Percentiles rank a stretch among this genome's conserved stretches.
phyloP scores from a whole-genome alignment of 2,329 filamentous ascomycete species.

The Lomentospora prolificans region DNA sequence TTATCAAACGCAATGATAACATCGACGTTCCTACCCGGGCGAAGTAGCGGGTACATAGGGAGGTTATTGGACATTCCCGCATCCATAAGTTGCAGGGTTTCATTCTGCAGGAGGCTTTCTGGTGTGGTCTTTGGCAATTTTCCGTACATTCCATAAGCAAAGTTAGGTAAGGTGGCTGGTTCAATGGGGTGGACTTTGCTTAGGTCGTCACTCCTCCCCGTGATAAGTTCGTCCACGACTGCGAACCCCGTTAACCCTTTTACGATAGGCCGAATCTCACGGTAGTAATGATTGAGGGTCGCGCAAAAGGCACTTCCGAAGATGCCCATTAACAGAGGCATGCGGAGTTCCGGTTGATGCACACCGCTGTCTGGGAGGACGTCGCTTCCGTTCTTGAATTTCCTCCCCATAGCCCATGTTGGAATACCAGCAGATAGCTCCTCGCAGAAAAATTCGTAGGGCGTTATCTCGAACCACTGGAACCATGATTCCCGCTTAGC shows the following conservation, averaged over 20 bases:
- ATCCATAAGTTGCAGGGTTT: conserved; percentile 82
- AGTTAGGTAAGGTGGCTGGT: conserved; percentile 85
- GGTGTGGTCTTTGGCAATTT: conserved; percentile 69
- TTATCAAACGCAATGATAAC: conserved; percentile 89
- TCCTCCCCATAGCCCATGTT: conserved; percentile 83
- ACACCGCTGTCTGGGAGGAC: conserved; percentile 52
- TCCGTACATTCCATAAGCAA: conserved; percentile 68
- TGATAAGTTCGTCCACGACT: conserved; percentile 71
- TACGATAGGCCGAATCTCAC: conserved; percentile 77
- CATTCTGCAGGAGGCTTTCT: conserved; percentile 57
- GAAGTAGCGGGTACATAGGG: conserved; percentile 86
- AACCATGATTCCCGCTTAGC: conserved; percentile 70
- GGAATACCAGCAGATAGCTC: conserved; percentile 87
- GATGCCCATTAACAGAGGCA: conserved; percentile 82
- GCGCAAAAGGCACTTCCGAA: conserved; percentile 96
- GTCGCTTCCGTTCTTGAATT: conserved; percentile 64
- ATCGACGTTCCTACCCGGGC: conserved; percentile 81
- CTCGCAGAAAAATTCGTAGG: conserved; percentile 92
- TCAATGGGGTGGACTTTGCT: conserved; percentile 92
- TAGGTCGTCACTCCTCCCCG: conserved; percentile 72
- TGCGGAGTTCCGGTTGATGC: conserved; percentile 71
- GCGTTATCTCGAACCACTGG: conserved; percentile 94
- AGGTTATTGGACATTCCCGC: conserved; percentile 98
- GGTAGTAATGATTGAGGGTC: conserved; percentile 91
- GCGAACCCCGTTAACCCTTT: conserved; percentile 64